These are phyloP conservation scores for Fusarium udum DNA, from an alignment of 2,329 filamentous ascomycete species.

Conservation along the genomic window DNA sequence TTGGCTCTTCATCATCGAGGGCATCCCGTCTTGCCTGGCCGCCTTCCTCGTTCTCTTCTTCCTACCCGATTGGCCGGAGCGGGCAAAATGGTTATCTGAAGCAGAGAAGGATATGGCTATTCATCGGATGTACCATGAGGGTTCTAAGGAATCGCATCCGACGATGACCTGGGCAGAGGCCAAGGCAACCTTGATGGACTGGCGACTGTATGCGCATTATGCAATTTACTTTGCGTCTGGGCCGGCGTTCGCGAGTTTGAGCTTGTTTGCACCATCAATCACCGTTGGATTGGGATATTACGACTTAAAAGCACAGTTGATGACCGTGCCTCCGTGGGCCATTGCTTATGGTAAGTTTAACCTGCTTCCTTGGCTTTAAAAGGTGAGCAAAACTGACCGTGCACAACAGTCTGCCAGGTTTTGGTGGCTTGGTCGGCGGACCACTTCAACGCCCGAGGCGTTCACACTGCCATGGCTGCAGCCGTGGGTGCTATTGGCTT, in stretches of 20 bases:
- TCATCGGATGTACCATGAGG: slow-evolving; percentile 56
- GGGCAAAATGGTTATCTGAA: slow-evolving; percentile 67
- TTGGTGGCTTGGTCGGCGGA: slow-evolving; percentile 69
- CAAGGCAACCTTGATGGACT: slow-evolving; percentile 72
- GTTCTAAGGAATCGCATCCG: slow-evolving; percentile 67
- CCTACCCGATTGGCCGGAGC: slow-evolving; percentile 74
- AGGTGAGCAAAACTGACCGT: slow-evolving; percentile 4
- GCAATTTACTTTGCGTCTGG: slow-evolving; percentile 62
- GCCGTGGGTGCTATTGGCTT: slow-evolving; percentile 60
- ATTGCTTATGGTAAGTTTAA: slow-evolving; percentile 61
- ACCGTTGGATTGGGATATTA: slow-evolving; percentile 61
- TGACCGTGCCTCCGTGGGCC: slow-evolving; percentile 73
- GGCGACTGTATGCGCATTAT: slow-evolving; percentile 75
- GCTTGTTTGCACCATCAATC: slow-evolving; percentile 70
- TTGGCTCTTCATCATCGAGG: slow-evolving; percentile 72
- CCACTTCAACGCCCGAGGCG: slow-evolving; percentile 63
- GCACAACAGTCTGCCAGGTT: slow-evolving; percentile 50
- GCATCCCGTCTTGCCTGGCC: slow-evolving; percentile 70
- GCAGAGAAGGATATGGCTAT: slow-evolving; percentile 67
- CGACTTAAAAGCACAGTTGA: slow-evolving; percentile 68
- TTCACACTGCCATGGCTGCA: slow-evolving; percentile 55
- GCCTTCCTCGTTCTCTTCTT: slow-evolving; percentile 72
- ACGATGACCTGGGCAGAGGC: slow-evolving; percentile 73
- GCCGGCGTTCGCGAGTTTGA: slow-evolving; percentile 67
- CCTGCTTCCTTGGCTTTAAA: not conserved